Percentiles rank a stretch among this genome's conserved stretches.
Conservation (phyloP, 2,329 filamentous ascomycete species). For the Penicillium brasilianum region DNA sequence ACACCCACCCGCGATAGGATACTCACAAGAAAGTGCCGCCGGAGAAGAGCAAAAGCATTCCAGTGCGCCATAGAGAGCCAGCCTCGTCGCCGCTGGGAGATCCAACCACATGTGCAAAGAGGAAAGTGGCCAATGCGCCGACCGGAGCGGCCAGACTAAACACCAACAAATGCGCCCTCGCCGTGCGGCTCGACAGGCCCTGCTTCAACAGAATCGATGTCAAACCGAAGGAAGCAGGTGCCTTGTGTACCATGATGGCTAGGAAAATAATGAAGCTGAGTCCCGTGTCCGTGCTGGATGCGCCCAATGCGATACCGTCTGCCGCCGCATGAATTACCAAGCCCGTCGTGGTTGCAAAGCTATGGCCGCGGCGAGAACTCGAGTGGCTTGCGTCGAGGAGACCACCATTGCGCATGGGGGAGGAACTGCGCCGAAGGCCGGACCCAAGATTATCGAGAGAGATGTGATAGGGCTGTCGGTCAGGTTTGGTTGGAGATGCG, state of each 20-base stretch:
- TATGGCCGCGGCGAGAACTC: slow-evolving; percentile 50
- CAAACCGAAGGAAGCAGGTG: slow-evolving; percentile 90
- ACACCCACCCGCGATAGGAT: not conserved
- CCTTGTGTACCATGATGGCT: slow-evolving; percentile 97
- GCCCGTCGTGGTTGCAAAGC: slow-evolving; percentile 84
- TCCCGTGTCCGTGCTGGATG: slow-evolving; percentile 78
- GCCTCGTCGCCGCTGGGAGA: slow-evolving; percentile 58
- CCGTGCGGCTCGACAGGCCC: slow-evolving; percentile 83
- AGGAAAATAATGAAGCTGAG: slow-evolving; percentile 91
- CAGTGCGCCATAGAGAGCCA: slow-evolving; percentile 82
- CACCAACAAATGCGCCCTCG: slow-evolving; percentile 81
- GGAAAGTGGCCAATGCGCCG: slow-evolving; percentile 82
- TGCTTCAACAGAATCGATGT: slow-evolving; percentile 90
- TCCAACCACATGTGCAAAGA: slow-evolving; percentile 73
- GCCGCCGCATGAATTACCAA: slow-evolving; percentile 95
- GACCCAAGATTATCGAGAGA: slow-evolving; percentile 80
- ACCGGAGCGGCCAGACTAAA: slow-evolving; percentile 91
- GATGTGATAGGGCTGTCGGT: slow-evolving; percentile 78
- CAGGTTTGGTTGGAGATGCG: slow-evolving; percentile 67
- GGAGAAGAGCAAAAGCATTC: slow-evolving; percentile 91
- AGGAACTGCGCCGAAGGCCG: slow-evolving; percentile 53
- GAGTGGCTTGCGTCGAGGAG: slow-evolving; percentile 39
- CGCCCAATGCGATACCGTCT: slow-evolving; percentile 94
- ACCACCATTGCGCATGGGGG: slow-evolving; percentile 46
- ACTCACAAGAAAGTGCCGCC: slow-evolving; percentile 93